These are phyloP conservation scores for Posidonia oceanica DNA, from an alignment of 116 monocot species.

Conservation along the genomic window DNA sequence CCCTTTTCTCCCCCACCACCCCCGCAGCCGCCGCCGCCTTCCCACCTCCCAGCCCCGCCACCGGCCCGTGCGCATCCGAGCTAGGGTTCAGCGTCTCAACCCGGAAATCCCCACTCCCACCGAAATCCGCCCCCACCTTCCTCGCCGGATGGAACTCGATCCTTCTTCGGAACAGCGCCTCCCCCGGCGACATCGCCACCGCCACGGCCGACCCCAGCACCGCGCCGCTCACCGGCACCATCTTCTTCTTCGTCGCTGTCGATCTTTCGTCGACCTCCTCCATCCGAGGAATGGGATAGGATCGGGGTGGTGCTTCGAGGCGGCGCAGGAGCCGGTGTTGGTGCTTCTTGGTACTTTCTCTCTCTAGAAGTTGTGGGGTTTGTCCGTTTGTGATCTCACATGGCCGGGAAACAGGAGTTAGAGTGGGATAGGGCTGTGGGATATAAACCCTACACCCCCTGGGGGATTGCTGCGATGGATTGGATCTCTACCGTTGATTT, in stretches of 20 bases:
- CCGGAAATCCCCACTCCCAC: conserved; percentile 25
- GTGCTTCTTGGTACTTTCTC: not conserved
- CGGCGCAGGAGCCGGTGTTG: not conserved
- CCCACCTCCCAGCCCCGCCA: not conserved
- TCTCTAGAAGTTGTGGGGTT: conserved; percentile 1
- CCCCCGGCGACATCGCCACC: not conserved
- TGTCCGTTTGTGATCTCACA: too few relatives aligned
- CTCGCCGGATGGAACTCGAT: conserved; percentile 60
- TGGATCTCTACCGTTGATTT: not conserved
- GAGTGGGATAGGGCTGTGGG: not conserved
- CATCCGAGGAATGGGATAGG: not conserved
- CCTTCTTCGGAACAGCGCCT: conserved; percentile 19
- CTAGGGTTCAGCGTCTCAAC: conserved; percentile 66
- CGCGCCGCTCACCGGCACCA: not conserved
- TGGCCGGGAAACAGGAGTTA: not conserved
- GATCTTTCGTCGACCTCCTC: not conserved
- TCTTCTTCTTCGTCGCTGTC: not conserved
- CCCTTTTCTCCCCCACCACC: conserved; percentile 5
- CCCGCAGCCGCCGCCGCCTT: not conserved
- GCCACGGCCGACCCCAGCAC: not conserved
- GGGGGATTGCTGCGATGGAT: not conserved
- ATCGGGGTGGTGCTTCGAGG: not conserved
- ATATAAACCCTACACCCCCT: conserved; percentile 6
- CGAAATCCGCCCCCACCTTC: conserved; percentile 14
- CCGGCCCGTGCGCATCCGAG: not conserved